A percentile compares a stretch with the other conserved stretches of the same genome.
These are phyloP conservation scores for Termitomyces sp. DNA, from an alignment of 768 basidiomycete genomes.

Conservation along the genomic window DNA sequence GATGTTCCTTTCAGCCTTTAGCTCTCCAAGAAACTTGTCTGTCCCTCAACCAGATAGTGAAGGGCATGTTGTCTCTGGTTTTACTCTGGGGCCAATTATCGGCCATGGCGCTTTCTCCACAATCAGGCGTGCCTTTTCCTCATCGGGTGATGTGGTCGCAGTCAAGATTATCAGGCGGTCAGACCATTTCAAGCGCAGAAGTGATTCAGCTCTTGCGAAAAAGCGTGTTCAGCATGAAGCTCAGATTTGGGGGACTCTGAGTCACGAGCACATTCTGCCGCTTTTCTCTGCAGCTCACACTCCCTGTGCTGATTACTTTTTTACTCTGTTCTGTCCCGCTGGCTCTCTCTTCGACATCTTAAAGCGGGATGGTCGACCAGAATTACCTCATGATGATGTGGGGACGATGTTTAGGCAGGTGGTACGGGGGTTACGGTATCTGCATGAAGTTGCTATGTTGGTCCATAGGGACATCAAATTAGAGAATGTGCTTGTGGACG, in stretches of 20 bases:
- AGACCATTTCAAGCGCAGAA: slow-evolving; percentile 46
- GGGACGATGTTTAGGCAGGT: slow-evolving; percentile 87
- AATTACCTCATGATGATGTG: slow-evolving; percentile 69
- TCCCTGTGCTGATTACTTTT: slow-evolving; percentile 65
- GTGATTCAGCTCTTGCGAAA: slow-evolving; percentile 36
- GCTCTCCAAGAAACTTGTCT: slow-evolving; percentile 26
- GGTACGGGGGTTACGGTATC: slow-evolving; percentile 73
- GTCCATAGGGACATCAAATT: slow-evolving; percentile 96
- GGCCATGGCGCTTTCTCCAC: slow-evolving; percentile 81
- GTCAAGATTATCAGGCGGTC: slow-evolving; percentile 76
- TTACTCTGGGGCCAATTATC: slow-evolving; percentile 69
- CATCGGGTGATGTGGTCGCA: slow-evolving; percentile 65
- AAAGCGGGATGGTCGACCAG: slow-evolving; percentile 60
- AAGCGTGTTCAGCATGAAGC: slow-evolving; percentile 68
- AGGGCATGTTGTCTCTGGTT: slow-evolving; percentile 63
- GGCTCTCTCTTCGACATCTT: slow-evolving; percentile 84
- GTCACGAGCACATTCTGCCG: slow-evolving; percentile 84
- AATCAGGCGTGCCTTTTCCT: slow-evolving; percentile 61
- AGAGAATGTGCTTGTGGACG: slow-evolving; percentile 93
- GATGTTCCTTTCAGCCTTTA: slow-evolving; percentile 66
- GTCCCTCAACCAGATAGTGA: slow-evolving; percentile 52
- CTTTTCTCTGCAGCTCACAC: slow-evolving; percentile 64
- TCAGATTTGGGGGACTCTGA: slow-evolving; percentile 65
- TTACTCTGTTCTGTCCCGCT: slow-evolving; percentile 80
- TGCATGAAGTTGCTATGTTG: slow-evolving; percentile 70